Evolutionary conservation across 176 grass and related monocot genomes (phyloP).

Genomic region (Rhynchospora breviuscula): DNA sequence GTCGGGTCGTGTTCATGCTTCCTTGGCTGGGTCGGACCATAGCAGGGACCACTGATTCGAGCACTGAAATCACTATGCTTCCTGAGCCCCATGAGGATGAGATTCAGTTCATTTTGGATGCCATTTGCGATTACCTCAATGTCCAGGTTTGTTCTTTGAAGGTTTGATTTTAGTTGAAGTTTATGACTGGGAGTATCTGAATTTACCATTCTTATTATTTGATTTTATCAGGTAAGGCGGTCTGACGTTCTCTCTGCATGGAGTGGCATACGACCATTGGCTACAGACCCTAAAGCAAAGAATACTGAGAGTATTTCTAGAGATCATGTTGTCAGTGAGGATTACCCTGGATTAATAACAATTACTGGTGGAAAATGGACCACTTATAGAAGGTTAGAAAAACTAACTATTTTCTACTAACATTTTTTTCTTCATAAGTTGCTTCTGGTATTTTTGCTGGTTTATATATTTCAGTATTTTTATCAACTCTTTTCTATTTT

Average conservation of each 20-base stretch:
- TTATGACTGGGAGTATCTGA: background rate
- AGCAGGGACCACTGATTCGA: conserved; percentile 82
- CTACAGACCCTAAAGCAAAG: conserved; percentile 81
- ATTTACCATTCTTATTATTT: background rate
- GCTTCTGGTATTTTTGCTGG: background rate
- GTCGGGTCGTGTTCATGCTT: conserved; percentile 90
- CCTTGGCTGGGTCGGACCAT: conserved; percentile 92
- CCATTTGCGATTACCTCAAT: conserved; percentile 89
- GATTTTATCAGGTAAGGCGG: conserved; percentile 70
- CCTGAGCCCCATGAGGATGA: conserved; percentile 99
- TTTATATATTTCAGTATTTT: background rate
- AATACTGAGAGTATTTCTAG: conserved; percentile 94
- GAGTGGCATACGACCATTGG: conserved; percentile 92
- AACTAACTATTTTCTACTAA: background rate
- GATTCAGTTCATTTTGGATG: conserved; percentile 96
- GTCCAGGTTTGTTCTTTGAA: conserved; percentile 61
- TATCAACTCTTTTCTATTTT: background rate
- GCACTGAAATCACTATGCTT: conserved; percentile 71
- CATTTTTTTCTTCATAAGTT: background rate
- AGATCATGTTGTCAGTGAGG: conserved; percentile 88
- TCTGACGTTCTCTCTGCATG: conserved; percentile 95
- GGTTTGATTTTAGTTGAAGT: background rate
- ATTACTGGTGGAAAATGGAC: conserved; percentile 99
- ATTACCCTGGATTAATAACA: conserved; percentile 86
- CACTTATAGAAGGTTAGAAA: conserved; percentile 82